Conservation (phyloP, 2,329 filamentous ascomycete genomes). For the Penicillium sp. region DNA sequence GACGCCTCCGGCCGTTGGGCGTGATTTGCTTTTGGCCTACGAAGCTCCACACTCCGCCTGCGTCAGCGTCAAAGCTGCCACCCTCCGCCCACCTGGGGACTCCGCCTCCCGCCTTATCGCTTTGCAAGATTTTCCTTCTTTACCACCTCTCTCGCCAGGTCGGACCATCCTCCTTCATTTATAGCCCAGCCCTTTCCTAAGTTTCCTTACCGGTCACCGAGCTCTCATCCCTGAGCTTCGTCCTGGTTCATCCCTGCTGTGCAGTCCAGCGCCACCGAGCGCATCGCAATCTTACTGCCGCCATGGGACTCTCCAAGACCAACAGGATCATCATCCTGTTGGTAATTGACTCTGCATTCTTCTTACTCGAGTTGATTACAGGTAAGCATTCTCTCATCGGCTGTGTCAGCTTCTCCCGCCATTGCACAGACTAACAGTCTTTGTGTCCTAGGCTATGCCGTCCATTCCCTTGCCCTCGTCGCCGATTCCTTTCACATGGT, state of each 20-base stretch:
- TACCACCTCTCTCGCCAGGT: not conserved
- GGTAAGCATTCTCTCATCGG: constrained; percentile 48
- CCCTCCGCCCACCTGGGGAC: not conserved
- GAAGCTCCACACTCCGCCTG: constrained; percentile 14
- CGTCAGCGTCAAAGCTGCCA: constrained; percentile 10
- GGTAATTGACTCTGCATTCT: constrained; percentile 85
- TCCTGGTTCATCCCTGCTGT: constrained; percentile 11
- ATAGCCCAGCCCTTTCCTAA: constrained; percentile 1
- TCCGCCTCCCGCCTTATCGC: not conserved
- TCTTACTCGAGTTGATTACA: constrained; percentile 81
- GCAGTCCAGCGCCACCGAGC: constrained; percentile 27
- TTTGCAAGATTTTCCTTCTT: constrained; percentile 5
- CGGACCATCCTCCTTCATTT: not conserved
- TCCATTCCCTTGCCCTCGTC: constrained; percentile 88
- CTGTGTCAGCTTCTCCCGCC: not conserved
- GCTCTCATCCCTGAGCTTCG: not conserved
- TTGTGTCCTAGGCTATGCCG: constrained; percentile 64
- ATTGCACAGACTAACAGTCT: constrained; percentile 6
- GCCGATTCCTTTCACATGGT: constrained; percentile 99
- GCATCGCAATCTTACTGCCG: constrained; percentile 24
- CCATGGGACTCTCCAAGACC: constrained; percentile 88
- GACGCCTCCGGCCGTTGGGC: constrained; percentile 16
- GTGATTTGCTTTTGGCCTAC: not conserved
- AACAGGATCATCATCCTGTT: constrained; percentile 92
- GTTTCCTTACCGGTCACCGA: not conserved